A percentile compares a stretch with the other conserved stretches of the same genome.
phyloP scores from a whole-genome alignment of 2,329 filamentous ascomycete species.

The Rugonectria rugulosa region DNA sequence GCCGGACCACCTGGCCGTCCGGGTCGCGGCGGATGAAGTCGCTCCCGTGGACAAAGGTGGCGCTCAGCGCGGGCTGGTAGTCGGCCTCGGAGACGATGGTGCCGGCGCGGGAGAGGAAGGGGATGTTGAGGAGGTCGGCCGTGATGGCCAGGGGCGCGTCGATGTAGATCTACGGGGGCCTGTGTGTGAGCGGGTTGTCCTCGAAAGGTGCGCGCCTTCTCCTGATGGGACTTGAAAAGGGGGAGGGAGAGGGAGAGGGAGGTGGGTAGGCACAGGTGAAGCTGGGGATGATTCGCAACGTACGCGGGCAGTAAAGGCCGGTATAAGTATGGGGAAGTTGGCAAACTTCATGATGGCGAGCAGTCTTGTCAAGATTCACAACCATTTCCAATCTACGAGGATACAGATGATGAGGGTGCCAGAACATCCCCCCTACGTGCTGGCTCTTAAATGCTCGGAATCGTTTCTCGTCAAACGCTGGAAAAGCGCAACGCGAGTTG shows the following conservation, averaged over 20 bases:
- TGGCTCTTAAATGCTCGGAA: too few relatives aligned
- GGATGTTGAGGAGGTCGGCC: constrained; percentile 44
- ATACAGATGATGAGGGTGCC: neutral
- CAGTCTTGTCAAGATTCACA: constrained; percentile 5
- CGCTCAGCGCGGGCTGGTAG: constrained; percentile 47
- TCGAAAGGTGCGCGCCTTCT: too few relatives aligned
- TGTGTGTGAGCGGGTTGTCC: neutral
- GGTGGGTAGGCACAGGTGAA: neutral
- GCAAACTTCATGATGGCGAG: constrained; percentile 40
- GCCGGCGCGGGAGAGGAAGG: constrained; percentile 41
- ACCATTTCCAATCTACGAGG: constrained; percentile 15
- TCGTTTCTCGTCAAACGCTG: too few relatives aligned
- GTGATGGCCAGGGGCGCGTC: constrained; percentile 44
- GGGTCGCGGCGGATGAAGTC: constrained; percentile 52
- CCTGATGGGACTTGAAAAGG: neutral
- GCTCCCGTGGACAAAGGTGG: constrained; percentile 48
- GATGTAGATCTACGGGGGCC: constrained; percentile 41
- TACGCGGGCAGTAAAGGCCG: constrained; percentile 49
- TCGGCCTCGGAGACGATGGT: constrained; percentile 45
- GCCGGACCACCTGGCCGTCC: constrained; percentile 45
- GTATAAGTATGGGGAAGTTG: constrained; percentile 47
- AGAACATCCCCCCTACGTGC: neutral
- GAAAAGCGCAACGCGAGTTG: too few relatives aligned
- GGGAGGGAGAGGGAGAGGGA: neutral
- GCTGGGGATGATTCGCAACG: constrained; percentile 20